Conservation (phyloP, 805 yeast genomes). For the Candida caryicola region DNA sequence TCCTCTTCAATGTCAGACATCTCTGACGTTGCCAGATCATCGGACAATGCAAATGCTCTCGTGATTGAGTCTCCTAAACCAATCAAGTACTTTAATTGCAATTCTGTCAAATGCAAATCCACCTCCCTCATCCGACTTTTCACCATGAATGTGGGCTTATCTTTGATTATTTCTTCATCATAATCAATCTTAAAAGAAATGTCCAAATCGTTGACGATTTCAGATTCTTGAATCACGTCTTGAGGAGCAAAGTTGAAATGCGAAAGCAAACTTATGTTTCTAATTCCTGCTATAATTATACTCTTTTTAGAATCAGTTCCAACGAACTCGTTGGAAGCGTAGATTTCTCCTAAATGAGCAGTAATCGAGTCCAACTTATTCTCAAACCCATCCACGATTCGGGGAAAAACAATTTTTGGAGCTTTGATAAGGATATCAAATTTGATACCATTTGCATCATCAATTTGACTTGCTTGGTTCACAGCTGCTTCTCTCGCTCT, state of each 20-base stretch:
- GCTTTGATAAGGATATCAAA: conserved; percentile 73
- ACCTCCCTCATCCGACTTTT: conserved; percentile 61
- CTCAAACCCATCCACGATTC: conserved; percentile 39
- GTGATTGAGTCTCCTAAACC: conserved; percentile 55
- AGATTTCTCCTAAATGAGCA: conserved; percentile 79
- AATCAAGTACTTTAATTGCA: conserved; percentile 60
- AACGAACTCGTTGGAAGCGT: conserved; percentile 59
- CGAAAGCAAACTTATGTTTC: conserved; percentile 69
- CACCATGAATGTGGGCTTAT: conserved; percentile 49
- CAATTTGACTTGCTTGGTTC: conserved; percentile 69
- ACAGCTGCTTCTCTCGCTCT: conserved; percentile 85
- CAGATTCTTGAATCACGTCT: conserved; percentile 48
- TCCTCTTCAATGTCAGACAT: conserved; percentile 57
- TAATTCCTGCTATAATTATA: conserved; percentile 62
- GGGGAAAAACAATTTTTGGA: conserved; percentile 82
- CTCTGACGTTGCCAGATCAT: conserved; percentile 33
- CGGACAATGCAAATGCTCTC: conserved; percentile 47
- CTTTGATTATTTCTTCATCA: conserved; percentile 36
- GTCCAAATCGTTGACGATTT: conserved; percentile 66
- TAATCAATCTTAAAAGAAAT: conserved; percentile 58
- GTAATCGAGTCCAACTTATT: conserved; percentile 57
- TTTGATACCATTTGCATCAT: conserved; percentile 58
- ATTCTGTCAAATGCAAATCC: conserved; percentile 65
- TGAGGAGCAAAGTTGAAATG: conserved; percentile 46
- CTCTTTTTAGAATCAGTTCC: conserved; percentile 39